A percentile compares a stretch with the other conserved stretches of the same genome.
Evolutionary conservation across 192 early-diverging fungal genomes (phyloP).

Genomic region (Mortierella hygrophila): DNA sequence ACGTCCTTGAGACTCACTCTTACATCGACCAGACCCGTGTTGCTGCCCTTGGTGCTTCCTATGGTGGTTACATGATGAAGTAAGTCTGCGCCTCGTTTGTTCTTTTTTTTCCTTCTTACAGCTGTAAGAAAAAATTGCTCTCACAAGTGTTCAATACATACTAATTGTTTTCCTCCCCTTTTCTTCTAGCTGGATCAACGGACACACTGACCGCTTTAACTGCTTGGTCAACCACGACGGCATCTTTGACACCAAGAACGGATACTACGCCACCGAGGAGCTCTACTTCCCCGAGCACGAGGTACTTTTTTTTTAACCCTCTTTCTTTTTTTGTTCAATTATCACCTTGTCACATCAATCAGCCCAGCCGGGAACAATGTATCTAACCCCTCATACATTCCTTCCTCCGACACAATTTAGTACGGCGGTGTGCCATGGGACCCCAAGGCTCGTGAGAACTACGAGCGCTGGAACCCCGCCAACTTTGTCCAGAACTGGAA

Average conservation of each 20-base stretch:
- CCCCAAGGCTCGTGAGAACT: conserved; percentile 58
- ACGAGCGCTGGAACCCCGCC: conserved; percentile 79
- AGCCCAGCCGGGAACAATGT: not conserved
- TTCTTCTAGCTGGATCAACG: conserved; percentile 75
- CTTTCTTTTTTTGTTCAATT: not conserved
- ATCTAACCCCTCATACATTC: not conserved
- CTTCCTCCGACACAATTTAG: conserved; percentile 19
- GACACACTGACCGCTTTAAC: conserved; percentile 75
- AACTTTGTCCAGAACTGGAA: conserved; percentile 77
- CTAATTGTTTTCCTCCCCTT: not conserved
- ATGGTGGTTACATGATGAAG: conserved; percentile 89
- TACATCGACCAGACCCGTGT: conserved; percentile 71
- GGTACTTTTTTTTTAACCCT: conserved; percentile 36
- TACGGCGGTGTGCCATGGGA: conserved; percentile 76
- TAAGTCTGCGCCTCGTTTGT: conserved; percentile 4
- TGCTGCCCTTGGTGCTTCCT: conserved; percentile 78
- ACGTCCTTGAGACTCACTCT: conserved; percentile 63
- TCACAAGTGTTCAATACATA: not conserved
- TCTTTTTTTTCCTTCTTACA: not conserved
- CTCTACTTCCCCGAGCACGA: conserved; percentile 85
- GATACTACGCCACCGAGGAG: conserved; percentile 83
- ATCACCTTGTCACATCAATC: not conserved
- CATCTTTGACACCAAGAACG: conserved; percentile 68
- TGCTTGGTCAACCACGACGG: conserved; percentile 82
- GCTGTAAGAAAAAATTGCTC: not conserved